phyloP scores from a whole-genome alignment of 176 grass and related monocot genomes.

The Thalia dealbata region DNA sequence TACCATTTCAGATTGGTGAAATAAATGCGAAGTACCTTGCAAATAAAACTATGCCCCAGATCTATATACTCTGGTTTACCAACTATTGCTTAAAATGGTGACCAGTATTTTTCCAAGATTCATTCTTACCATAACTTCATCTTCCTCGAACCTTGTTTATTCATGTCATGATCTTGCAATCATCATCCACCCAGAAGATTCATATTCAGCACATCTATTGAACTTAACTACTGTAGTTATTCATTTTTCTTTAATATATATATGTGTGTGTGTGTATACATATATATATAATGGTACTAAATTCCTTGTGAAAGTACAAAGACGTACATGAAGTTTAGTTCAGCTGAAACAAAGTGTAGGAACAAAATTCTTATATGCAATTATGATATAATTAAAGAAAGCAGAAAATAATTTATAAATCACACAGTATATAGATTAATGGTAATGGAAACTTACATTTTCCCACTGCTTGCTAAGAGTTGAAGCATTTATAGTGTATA shows the following conservation, averaged over 20 bases:
- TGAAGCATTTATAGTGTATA: constrained; percentile 92
- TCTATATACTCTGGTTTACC: not conserved
- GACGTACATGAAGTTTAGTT: not conserved
- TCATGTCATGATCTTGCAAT: not conserved
- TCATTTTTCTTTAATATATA: not conserved
- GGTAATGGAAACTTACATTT: constrained; percentile 41
- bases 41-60: too few species aligned
- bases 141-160: too few species aligned
- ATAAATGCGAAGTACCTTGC: too few species aligned
- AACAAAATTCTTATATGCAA: too few species aligned
- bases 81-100: not conserved
- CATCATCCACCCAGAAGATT: not conserved
- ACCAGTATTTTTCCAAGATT: not conserved
- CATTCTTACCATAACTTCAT: not conserved
- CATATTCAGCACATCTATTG: not conserved
- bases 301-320: not conserved
- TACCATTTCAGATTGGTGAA: too few species aligned
- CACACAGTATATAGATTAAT: constrained; percentile 1
- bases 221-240: not conserved
- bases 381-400: not conserved
- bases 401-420: not conserved
- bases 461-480: constrained; percentile 96
- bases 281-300: too few species aligned
- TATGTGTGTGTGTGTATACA: too few species aligned
- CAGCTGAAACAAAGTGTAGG: too few species aligned